phyloP scores from a whole-genome alignment of 768 basidiomycete genomes.

The Lactarius sp. region DNA sequence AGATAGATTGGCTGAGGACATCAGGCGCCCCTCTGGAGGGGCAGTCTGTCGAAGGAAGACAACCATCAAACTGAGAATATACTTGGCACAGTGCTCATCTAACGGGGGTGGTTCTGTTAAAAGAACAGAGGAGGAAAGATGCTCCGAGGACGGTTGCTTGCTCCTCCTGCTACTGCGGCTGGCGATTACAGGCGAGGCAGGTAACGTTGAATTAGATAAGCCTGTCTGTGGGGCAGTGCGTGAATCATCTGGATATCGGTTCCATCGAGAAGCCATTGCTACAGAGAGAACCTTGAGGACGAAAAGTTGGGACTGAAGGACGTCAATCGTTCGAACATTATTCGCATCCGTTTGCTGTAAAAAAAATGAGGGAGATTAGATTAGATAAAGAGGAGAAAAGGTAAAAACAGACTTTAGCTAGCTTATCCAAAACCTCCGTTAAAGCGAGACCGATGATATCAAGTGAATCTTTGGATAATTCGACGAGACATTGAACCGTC shows the following conservation, averaged over 20 bases:
- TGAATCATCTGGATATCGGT: constrained; percentile 38
- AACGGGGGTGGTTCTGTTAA: constrained; percentile 66
- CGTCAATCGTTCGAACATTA: constrained; percentile 56
- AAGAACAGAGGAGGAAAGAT: constrained; percentile 38
- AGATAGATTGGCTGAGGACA: constrained; percentile 55
- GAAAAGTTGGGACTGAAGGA: constrained; percentile 83
- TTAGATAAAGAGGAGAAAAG: constrained; percentile 1
- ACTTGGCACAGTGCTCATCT: constrained; percentile 77
- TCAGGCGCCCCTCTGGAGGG: constrained; percentile 48
- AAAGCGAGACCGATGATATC: constrained; percentile 78
- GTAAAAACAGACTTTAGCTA: constrained; percentile 56
- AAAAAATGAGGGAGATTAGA: neutral
- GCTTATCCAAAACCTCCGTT: constrained; percentile 68
- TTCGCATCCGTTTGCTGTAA: constrained; percentile 49
- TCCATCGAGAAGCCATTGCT: constrained; percentile 76
- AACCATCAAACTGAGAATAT: constrained; percentile 77
- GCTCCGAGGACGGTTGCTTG: constrained; percentile 43
- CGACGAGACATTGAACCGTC: constrained; percentile 73
- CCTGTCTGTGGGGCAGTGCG: constrained; percentile 42
- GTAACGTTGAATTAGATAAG: constrained; percentile 34
- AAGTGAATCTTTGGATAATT: constrained; percentile 69
- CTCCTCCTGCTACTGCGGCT: constrained; percentile 29
- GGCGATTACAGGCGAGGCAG: constrained; percentile 33
- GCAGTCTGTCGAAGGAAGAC: constrained; percentile 74
- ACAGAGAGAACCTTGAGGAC: constrained; percentile 76